These are phyloP conservation scores for Xylaria castorea DNA, from an alignment of 495 filamentous ascomycete species.

Conservation along the genomic window DNA sequence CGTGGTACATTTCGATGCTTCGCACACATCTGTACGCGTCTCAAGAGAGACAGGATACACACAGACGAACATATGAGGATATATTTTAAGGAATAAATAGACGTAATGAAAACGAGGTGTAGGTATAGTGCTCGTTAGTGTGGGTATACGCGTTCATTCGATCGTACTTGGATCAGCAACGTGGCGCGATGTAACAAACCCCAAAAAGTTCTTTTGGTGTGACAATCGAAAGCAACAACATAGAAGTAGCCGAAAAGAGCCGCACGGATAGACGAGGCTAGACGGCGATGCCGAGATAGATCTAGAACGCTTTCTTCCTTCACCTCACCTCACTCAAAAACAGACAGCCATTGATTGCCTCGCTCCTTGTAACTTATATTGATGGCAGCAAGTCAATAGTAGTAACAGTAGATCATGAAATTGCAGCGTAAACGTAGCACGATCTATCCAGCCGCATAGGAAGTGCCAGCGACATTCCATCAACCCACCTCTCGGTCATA, in stretches of 20 bases:
- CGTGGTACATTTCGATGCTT: slow-evolving; percentile 10
- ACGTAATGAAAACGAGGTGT: not conserved
- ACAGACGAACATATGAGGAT: not conserved
- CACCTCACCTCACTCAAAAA: not conserved
- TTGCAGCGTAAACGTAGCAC: no score
- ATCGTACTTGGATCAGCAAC: not conserved
- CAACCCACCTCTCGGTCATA: no score
- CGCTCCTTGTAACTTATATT: no score
- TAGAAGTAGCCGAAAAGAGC: not conserved
- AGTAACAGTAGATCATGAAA: no score
- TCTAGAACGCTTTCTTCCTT: not conserved
- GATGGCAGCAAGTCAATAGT: no score
- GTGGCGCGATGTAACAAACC: slow-evolving; percentile 16
- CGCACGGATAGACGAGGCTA: not conserved
- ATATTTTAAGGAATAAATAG: not conserved
- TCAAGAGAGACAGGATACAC: not conserved
- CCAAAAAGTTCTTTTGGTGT: not conserved
- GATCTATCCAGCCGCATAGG: no score
- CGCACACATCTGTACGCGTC: not conserved
- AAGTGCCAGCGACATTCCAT: no score
- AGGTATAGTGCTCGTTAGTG: not conserved
- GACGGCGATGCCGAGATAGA: not conserved
- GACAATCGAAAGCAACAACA: not conserved
- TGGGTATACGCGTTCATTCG: not conserved
- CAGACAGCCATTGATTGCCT: no score